Base-by-base conservation (phyloP, 495 filamentous ascomycete species). In the Talaromyces borbonicus region DNA sequence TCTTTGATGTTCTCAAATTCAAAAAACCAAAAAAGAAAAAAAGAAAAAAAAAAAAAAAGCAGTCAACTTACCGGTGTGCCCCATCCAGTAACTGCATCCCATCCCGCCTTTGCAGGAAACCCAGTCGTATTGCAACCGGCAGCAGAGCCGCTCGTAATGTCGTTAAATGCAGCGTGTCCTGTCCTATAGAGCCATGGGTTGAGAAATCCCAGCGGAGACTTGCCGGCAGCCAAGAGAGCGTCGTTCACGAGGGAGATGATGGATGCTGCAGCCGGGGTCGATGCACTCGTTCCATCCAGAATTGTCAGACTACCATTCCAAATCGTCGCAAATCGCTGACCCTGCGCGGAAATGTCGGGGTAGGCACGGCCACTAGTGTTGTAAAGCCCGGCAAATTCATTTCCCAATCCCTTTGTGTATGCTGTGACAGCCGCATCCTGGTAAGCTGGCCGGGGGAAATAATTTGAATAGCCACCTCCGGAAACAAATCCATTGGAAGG, bases 141-240 rank as follows among this genome's bases (percentile, higher is more conserved):
- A 25, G 74, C 78, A 5, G 72, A 74, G 0, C 81, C 81, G 9
- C 54, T 43, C 3, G 67, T 68, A 35, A 89, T 77, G 51, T 89
- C 84, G 12, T 72, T 85, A 43, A 87, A 63, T 1, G 65, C 79
- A 5, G 59, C 46, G 30, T 62, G 58, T 7, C 65, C 78, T 4
- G 53, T 60, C 8, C 64, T 63, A 60, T 87, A 89, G 19, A 89
- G 53, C 80, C 79, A 84, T 0, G 83, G 83, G 58, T 90, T 88
- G 20, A 87, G 54, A 66, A 87, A 88, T 0, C 85, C 85, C 47
- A 88, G 54, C 0, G 73, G 63, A 1, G 74, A 62, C 53, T 76
- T 60, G 20, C 73, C 73, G 14, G 66, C 66, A 1, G 69, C 60
- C 31, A 80, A 59, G 0, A 80, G 67, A 0, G 79, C 83, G 50